A percentile compares a stretch with the other conserved stretches of the same genome.
These are phyloP conservation scores for Phytophthora litchii DNA, from an alignment of 352 stramenopile genomes.

Conservation along the genomic window DNA sequence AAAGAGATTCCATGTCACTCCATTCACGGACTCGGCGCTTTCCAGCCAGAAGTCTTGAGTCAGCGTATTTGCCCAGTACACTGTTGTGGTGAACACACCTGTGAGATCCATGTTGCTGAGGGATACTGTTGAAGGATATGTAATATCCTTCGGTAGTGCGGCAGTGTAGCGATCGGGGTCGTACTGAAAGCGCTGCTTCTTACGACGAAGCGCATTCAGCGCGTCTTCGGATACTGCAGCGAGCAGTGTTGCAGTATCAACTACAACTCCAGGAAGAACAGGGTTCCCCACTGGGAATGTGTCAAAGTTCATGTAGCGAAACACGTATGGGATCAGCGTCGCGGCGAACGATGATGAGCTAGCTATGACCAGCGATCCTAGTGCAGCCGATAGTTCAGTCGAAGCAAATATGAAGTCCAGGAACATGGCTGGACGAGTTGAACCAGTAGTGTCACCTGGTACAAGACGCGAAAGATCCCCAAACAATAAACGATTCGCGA, in stretches of 20 bases:
- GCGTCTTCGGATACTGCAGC: slow-evolving; percentile 40
- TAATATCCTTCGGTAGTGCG: slow-evolving; percentile 23
- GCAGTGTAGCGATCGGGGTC: slow-evolving; percentile 29
- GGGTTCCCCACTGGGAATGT: slow-evolving; percentile 48
- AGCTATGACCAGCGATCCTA: slow-evolving; percentile 17
- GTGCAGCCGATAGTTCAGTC: slow-evolving; percentile 8
- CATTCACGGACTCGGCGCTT: slow-evolving; percentile 51
- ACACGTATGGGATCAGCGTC: slow-evolving; percentile 50
- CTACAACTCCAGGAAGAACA: slow-evolving; percentile 20
- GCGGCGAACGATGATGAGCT: slow-evolving; percentile 23
- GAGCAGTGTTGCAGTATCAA: slow-evolving; percentile 24
- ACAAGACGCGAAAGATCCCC: slow-evolving; percentile 44
- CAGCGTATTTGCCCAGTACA: slow-evolving; percentile 54
- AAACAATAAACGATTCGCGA: slow-evolving; percentile 53
- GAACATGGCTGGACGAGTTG: slow-evolving; percentile 42
- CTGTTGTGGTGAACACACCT: slow-evolving; percentile 43
- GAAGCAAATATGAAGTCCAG: slow-evolving; percentile 47
- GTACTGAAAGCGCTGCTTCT: slow-evolving; percentile 52
- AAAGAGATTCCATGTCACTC: slow-evolving; percentile 50
- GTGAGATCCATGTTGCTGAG: slow-evolving; percentile 16
- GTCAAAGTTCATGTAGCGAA: slow-evolving; percentile 53
- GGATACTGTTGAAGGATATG: slow-evolving; percentile 31
- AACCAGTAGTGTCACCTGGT: slow-evolving; percentile 11
- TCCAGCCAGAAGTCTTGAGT: slow-evolving; percentile 56
- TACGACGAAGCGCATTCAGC: slow-evolving; percentile 41